phyloP scores from a whole-genome alignment of 2,329 filamentous ascomycete species.

The Aspergillus sp. region DNA sequence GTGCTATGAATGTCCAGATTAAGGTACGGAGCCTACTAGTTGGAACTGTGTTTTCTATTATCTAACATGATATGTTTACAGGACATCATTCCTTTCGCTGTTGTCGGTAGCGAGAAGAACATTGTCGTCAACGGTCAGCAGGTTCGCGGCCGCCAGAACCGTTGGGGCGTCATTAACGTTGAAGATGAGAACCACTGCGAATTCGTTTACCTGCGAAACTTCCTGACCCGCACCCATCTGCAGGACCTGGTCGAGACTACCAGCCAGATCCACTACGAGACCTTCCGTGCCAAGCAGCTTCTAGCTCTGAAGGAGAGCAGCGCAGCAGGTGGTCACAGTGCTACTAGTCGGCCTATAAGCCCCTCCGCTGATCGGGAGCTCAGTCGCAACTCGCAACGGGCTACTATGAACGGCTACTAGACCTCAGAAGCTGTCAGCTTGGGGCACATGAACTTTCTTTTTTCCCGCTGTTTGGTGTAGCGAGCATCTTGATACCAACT shows the following conservation, averaged over 20 bases:
- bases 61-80: constrained; percentile 33
- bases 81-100: constrained; percentile 93
- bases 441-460: constrained; percentile 5
- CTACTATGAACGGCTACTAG: constrained; percentile 99
- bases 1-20: constrained; percentile 86
- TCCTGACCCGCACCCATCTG: constrained; percentile 94
- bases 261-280: constrained; percentile 99
- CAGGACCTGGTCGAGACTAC: constrained; percentile 99
- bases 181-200: constrained; percentile 99
- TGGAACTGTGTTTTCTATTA: constrained; percentile 26
- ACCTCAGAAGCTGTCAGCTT: background rate
- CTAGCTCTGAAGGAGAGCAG: constrained; percentile 97
- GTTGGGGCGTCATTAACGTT: constrained; percentile 99
- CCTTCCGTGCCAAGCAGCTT: constrained; percentile 98
- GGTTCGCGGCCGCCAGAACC: constrained; percentile 95
- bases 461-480: constrained; percentile 11
- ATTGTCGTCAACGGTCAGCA: constrained; percentile 97
- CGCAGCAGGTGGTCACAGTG: constrained; percentile 63
- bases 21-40: constrained; percentile 57
- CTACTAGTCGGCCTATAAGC: constrained; percentile 83
- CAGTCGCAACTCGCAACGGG: constrained; percentile 92
- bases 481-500: constrained; percentile 12
- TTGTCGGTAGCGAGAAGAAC: constrained; percentile 95
- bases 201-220: constrained; percentile 97
- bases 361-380: constrained; percentile 90